Evolutionary conservation across 306 rosid genomes (phyloP).

Genomic region (Pueraria montana): DNA sequence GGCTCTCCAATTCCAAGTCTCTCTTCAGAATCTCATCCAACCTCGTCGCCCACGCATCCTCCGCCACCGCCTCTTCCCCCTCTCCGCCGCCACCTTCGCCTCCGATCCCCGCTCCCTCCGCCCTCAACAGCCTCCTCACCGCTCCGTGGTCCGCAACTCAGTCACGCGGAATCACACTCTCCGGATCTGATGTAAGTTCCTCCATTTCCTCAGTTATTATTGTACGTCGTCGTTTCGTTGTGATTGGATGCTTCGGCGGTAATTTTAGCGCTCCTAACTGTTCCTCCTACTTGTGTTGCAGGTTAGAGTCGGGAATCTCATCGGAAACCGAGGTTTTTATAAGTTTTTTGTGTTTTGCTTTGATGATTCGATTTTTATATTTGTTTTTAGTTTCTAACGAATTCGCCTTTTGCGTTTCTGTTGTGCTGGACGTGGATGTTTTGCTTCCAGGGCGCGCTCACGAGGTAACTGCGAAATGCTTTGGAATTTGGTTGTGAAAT

Average conservation of each 20-base stretch:
- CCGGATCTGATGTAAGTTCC: constrained; percentile 77
- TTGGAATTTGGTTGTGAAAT: constrained; percentile 13
- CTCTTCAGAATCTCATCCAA: constrained; percentile 51
- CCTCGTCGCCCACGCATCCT: constrained; percentile 33
- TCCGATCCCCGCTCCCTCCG: constrained; percentile 43
- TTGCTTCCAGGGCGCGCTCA: constrained; percentile 70
- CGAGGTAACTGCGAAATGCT: constrained; percentile 61
- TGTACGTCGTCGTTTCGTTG: background rate
- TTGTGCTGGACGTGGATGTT: constrained; percentile 46
- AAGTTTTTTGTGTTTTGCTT: background rate
- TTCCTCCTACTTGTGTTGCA: constrained; percentile 51
- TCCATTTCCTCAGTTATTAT: background rate
- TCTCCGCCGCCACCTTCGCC: constrained; percentile 40
- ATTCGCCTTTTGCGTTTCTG: constrained; percentile 26
- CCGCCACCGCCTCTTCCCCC: constrained; percentile 43
- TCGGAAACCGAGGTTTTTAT: constrained; percentile 70
- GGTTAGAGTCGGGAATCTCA: constrained; percentile 80
- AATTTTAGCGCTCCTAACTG: background rate
- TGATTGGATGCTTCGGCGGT: background rate
- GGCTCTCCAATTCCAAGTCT: constrained; percentile 50
- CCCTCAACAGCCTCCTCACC: constrained; percentile 40
- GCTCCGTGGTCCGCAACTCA: constrained; percentile 76
- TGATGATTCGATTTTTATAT: constrained; percentile 5
- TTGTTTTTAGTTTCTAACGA: constrained; percentile 40
- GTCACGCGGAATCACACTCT: constrained; percentile 65